Conservation (phyloP, 2,329 filamentous ascomycete species). For the Xylaria sp. region DNA sequence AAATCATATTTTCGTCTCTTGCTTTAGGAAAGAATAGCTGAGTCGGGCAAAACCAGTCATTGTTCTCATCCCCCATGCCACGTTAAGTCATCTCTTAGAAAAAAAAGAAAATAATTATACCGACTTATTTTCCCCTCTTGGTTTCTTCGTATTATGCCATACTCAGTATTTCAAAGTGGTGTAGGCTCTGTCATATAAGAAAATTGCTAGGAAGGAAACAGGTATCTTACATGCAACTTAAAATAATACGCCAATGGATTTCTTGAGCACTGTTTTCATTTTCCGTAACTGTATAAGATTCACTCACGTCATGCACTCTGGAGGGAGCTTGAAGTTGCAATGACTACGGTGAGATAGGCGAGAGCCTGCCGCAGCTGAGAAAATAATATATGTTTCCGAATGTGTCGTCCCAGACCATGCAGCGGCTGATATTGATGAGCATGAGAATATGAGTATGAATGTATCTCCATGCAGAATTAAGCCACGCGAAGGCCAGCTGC, state of each 20-base stretch:
- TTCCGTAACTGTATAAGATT: neutral
- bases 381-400: neutral
- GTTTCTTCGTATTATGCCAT: too few species aligned
- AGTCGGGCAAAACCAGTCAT: neutral
- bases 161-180: too few species aligned
- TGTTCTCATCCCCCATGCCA: neutral
- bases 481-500: neutral
- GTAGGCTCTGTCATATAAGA: too few species aligned
- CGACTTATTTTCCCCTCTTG: too few species aligned
- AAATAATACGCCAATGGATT: neutral
- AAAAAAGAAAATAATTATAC: too few species aligned
- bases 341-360: neutral
- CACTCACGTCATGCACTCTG: neutral
- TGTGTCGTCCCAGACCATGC: too few species aligned
- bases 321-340: neutral
- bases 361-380: neutral
- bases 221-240: neutral
- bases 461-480: neutral
- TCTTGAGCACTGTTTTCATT: neutral
- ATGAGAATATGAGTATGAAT: neutral
- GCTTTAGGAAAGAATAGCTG: neutral
- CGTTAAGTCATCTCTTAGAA: neutral
- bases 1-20: neutral
- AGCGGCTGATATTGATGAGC: neutral
- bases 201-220: neutral